Percentiles rank a stretch among this genome's conserved stretches.
These are phyloP conservation scores for Neurospora sp. DNA, from an alignment of 495 filamentous ascomycete genomes.

Conservation along the genomic window DNA sequence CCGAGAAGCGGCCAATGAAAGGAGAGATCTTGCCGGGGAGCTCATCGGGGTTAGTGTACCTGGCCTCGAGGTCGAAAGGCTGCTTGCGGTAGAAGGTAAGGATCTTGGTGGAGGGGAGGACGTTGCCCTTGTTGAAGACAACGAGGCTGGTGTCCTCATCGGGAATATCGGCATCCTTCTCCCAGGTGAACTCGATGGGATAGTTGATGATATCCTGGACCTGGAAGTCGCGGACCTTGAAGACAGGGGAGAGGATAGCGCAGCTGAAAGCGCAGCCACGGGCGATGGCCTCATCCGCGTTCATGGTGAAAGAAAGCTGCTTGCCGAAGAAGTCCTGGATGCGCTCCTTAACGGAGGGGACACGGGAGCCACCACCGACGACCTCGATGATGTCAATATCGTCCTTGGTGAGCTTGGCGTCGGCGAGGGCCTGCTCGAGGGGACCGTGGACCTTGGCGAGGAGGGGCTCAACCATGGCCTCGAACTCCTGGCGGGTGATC, in stretches of 20 bases:
- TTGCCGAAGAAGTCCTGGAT: constrained; percentile 89
- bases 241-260: constrained; percentile 93
- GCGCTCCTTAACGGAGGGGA: constrained; percentile 82
- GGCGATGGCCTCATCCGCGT: constrained; percentile 96
- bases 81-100: constrained; percentile 99
- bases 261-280: constrained; percentile 97
- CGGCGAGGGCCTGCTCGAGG: constrained; percentile 80
- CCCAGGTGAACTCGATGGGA: constrained; percentile 99
- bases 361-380: constrained; percentile 90
- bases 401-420: constrained; percentile 78
- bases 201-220: constrained; percentile 96
- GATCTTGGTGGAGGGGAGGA: constrained; percentile 98
- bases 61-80: constrained; percentile 90
- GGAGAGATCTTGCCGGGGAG: constrained; percentile 89
- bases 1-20: constrained; percentile 93
- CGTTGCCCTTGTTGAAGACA: constrained; percentile 95
- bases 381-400: constrained; percentile 94
- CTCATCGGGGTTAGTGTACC: constrained; percentile 74
- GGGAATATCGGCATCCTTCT: constrained; percentile 96
- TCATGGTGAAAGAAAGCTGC: constrained; percentile 87
- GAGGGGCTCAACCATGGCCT: constrained; percentile 79
- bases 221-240: constrained; percentile 96
- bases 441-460: constrained; percentile 63
- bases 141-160: constrained; percentile 97
- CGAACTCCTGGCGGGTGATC: constrained; percentile 90